Base-by-base conservation (phyloP, 352 stramenopile genomes). In the Phytopythium kandeliae region DNA sequence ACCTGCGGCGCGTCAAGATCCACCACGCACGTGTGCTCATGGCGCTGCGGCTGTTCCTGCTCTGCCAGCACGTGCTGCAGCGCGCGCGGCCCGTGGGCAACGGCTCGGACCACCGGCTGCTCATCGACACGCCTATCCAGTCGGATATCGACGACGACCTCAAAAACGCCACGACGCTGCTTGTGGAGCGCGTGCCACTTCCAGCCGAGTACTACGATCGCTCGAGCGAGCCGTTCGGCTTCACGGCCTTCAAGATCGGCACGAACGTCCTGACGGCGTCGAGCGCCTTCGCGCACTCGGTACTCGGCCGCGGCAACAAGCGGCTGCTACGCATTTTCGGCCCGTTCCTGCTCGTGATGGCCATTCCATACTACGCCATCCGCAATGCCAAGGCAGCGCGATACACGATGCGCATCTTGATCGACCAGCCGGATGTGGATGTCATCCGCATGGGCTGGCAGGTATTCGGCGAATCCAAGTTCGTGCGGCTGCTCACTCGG, bases 61-160 rank as follows among this genome's bases (percentile, higher is more conserved):
- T 94, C 3, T 92, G 78, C 19, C 78, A 94, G 50, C 77, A 92
- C 58, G 84, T 94, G 47, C 61, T 94, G 12, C 78, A 94, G 49
- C 78, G 84, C 19, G 78, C 84, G 28, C 58, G 84, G 7, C 79
- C 82, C 1, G 68, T 89, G 50, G 82, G 64, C 13, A 86, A 87
- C 35, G 72, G 58, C 24, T 91, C 81, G 17, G 81, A 90, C 54
- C 75, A 86, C 38, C 75, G 84, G 9, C 58, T 94, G 9, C 57
- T 94, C 34, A 94, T 94, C 54, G 80, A 92, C 59, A 76, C 80
- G 48, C 84, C 84, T 1, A 89, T 90, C 63, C 80, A 92, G 48
- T 72, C 80, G 35, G 84, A 94, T 55, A 95, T 95, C 57, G 83
- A 95, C 47, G 84, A 95, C 55, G 77, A 95, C 56, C 51, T 92